Conservation (phyloP, 345 rosid species). For the Eucalyptus fibrosa region DNA sequence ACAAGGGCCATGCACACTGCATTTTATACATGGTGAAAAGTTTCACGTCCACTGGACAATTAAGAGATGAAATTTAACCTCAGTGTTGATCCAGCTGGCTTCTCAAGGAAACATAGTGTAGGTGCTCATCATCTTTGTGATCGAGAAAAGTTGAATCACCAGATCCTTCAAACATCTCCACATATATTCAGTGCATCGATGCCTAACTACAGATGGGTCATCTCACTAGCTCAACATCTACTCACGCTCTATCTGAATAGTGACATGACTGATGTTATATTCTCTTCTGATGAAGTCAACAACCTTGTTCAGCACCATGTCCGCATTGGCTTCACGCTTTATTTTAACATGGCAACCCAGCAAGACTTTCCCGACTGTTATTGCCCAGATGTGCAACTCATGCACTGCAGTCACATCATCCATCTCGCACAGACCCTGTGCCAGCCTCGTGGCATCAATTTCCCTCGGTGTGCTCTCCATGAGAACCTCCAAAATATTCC, state of each 20-base stretch:
- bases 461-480: constrained; percentile 76
- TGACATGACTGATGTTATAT: constrained; percentile 49
- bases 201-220: background rate
- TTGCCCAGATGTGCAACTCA: constrained; percentile 72
- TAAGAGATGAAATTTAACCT: background rate
- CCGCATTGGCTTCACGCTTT: constrained; percentile 44
- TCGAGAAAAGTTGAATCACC: background rate
- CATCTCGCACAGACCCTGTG: constrained; percentile 61
- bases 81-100: background rate
- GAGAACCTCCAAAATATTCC: constrained; percentile 55
- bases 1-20: background rate
- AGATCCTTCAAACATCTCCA: background rate
- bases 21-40: background rate
- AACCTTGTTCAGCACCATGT: constrained; percentile 43
- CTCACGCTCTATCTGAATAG: constrained; percentile 59
- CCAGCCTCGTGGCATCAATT: constrained; percentile 53
- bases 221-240: background rate
- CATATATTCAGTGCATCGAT: background rate
- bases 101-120: background rate
- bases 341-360: constrained; percentile 58
- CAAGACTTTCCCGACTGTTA: constrained; percentile 56
- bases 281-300: constrained; percentile 41
- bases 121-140: background rate
- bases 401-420: constrained; percentile 60
- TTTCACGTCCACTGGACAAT: background rate